Conservation (phyloP, 2,329 filamentous ascomycete species). For the Colletotrichum musae region DNA sequence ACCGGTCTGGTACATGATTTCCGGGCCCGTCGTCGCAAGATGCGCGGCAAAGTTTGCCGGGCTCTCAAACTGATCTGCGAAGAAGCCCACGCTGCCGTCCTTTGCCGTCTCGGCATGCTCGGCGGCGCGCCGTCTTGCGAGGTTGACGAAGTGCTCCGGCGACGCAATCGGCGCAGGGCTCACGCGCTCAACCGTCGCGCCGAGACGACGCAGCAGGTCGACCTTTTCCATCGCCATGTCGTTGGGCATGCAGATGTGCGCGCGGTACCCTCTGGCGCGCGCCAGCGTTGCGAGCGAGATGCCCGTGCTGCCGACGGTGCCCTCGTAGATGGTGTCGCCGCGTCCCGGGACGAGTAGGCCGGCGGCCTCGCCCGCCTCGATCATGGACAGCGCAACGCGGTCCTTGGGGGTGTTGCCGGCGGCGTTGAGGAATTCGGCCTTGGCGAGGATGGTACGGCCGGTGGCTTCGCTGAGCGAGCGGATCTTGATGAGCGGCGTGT, state of each 20-base stretch:
- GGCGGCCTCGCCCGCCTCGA: constrained; percentile 82
- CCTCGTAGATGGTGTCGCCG: constrained; percentile 97
- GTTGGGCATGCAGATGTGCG: constrained; percentile 97
- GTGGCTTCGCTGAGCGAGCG: constrained; percentile 88
- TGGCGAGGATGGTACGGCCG: constrained; percentile 90
- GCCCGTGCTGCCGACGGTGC: constrained; percentile 95
- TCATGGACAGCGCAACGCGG: constrained; percentile 92
- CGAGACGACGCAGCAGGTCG: constrained; percentile 88
- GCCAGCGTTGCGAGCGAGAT: constrained; percentile 94
- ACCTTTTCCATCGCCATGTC: constrained; percentile 93
- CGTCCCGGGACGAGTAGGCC: constrained; percentile 83
- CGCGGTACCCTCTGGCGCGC: constrained; percentile 88
- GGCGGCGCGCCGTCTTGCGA: constrained; percentile 81
- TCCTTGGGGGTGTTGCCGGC: constrained; percentile 96
- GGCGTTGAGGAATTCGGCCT: constrained; percentile 96
- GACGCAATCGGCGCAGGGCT: constrained; percentile 94
- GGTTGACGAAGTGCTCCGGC: constrained; percentile 93
- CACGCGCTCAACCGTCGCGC: constrained; percentile 93
- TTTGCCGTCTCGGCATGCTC: constrained; percentile 75
- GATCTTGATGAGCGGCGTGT: constrained; percentile 91
- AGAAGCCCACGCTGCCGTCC: constrained; percentile 84
- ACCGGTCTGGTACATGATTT: constrained; percentile 85
- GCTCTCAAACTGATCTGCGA: constrained; percentile 97
- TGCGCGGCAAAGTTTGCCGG: constrained; percentile 91
- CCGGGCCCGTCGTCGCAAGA: constrained; percentile 85